Evolutionary conservation across 257 asterid species (phyloP), one percentile per base, ranked within the genome.

Genomic region (Plantago elongata): DNA sequence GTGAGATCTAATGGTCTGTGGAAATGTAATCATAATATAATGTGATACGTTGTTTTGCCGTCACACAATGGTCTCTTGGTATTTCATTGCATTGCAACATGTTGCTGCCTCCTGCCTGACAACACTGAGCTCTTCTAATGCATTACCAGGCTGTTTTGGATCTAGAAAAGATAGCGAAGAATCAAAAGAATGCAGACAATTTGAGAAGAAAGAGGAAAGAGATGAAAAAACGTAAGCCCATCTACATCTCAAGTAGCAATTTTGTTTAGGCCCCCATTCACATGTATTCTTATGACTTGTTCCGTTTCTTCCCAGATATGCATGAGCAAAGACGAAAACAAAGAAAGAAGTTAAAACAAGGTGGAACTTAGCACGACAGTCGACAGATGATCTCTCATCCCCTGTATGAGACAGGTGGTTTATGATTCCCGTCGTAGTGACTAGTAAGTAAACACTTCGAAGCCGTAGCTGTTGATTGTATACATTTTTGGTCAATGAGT

Each of bases 261-360:
- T 13, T 48, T 50, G 51, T 34, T 48, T 5, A 27, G 42, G 13
- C 27, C 43, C 15, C 18, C n/a, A 9, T n/a, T 29, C 11, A 22
- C 5, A 17, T 52, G 58, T 13, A 17, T 17, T 6, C 3, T 7
- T 38, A 15, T 58, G 37, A 45, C 29, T 22, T 22, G 27, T 22
- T 22, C 2, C 46, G 5, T 58, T 11, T 14, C 4, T 56, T 0
- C 11, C 61, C 75, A 79, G 84, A 77, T 70, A 1, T 64, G 81
- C 84, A 79, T 18, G 84, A 79, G 75, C 81, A 79, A 76, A 76
- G 81, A 62, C 70, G 84, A 45, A 79, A 79, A 45, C 63, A 79
- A 40, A 67, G 77, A 48, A 79, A 73, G 29, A 62, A 61, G 74
- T 75, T 70, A 15, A n/a, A 71, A 49, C 62, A 68, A 30, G 50